These are phyloP conservation scores for Casuarina equisetifolia DNA, from an alignment of 306 rosid species.

Conservation along the genomic window DNA sequence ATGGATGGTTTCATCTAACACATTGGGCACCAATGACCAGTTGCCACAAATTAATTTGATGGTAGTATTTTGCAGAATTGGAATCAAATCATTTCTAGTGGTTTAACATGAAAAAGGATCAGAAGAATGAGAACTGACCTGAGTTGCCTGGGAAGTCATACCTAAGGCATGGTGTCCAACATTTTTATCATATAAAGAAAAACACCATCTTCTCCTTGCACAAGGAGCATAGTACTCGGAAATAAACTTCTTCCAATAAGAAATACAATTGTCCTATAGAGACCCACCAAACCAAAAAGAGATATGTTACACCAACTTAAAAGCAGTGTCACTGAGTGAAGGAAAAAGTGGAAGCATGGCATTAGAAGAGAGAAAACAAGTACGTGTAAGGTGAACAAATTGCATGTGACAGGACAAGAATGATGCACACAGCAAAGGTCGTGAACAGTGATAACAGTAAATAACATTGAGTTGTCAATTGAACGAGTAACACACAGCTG, in stretches of 20 bases:
- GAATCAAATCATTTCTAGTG: not conserved
- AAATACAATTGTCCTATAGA: constrained; percentile 38
- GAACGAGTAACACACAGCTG: constrained; percentile 34
- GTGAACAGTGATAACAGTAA: not conserved
- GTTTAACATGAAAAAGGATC: constrained; percentile 1
- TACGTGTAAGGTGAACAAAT: not conserved
- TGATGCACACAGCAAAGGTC: constrained; percentile 1
- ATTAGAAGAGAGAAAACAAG: not conserved
- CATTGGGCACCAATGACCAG: not conserved
- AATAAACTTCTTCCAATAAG: constrained; percentile 45
- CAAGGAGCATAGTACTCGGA: constrained; percentile 44
- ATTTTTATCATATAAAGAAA: constrained; percentile 35
- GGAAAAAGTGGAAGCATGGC: not conserved
- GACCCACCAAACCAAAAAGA: not conserved
- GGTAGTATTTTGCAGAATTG: not conserved
- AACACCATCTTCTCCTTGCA: constrained; percentile 48
- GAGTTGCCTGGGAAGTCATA: constrained; percentile 28
- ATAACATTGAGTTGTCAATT: not conserved
- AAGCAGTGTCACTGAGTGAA: not conserved
- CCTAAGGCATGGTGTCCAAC: constrained; percentile 30
- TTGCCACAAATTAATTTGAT: not conserved
- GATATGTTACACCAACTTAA: not conserved
- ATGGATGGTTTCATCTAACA: not conserved
- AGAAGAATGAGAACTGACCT: constrained; percentile 30
- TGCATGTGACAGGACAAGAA: not conserved